Base-by-base conservation (phyloP, 2,329 filamentous ascomycete genomes). In the Colletotrichum eleusines region DNA sequence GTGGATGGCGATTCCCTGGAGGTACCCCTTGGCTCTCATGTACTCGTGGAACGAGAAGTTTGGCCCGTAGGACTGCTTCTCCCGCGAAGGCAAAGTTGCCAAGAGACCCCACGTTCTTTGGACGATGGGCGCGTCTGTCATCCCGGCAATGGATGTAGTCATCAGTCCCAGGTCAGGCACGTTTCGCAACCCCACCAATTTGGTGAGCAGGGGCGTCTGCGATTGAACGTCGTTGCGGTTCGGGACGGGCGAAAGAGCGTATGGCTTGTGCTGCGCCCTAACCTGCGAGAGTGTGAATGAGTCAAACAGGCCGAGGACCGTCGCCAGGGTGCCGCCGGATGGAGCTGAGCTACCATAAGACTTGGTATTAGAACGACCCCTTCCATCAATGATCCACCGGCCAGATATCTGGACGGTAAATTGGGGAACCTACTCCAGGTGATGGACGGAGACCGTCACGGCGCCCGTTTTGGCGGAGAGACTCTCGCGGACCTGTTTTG, bases 271-370 rank as follows among this genome's bases (percentile, higher is more conserved):
- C 2, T 86, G 80, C 3, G 79, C 80, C 18, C 76, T 76, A 7
- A 91, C 73, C 63, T 90, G 81, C 58, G 82, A 80, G 23, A 87
- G 61, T 28, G 81, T 80, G 75, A 86, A 90, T 55, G 80, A 78
- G 33, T 91, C 89, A 67, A 89, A 83, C 28, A 90, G 74, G 57
- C 78, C 86, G 18, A 98, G 79, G 5, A 90, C 82, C 0, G 94
- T 94, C 42, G 88, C 85, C 5, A 95, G 80, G 2, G 92, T 91
- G 57, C 90, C 90, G n/a, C 90, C 90, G 1, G 90, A 92, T 3
- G 88, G 86, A 1, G 80, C 75, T 33, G 81, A 78, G 54, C 85
- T 88, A 65, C 75, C 73, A 16, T 44, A 54, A 59, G 66, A 51
- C 74, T 62, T 35, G 42, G 67, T 31, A 50, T 72, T 62, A 69